Base-by-base conservation (phyloP, 495 filamentous ascomycete genomes). In the Penicillium dipodomyicola region DNA sequence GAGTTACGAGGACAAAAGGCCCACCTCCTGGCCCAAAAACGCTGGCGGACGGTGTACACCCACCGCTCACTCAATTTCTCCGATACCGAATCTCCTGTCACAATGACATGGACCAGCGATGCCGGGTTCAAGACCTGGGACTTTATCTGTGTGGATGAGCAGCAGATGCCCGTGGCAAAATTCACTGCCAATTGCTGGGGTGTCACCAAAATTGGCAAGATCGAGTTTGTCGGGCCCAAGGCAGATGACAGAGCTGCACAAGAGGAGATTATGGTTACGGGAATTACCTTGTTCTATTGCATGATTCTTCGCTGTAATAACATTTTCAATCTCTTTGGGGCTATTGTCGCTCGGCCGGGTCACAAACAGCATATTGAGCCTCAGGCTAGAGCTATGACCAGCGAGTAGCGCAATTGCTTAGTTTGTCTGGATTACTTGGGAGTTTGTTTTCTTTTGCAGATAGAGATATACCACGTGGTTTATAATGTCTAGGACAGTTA, bases 261-360 rank as follows among this genome's bases (percentile, higher is more conserved):
- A n/a, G 68, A 75, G 48, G 70, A 75, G 57, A 66, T 75, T 39
- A 61, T 75, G 15, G 64, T 73, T 9, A 66, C 64, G 4, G 67
- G 69, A 1, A 23, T 72, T 12, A 68, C 68, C 32, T 44, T 74
- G 29, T 60, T 58, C 27, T 70, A 64, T 33, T 63, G 61, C 25
- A 71, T 74, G 67, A 25, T 59, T 17, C 15, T 65, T n/a, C 56
- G 71, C 2, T 33, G 41, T 10, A 64, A 51, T 23, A 72, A 63
- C 49, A 47, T 70, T n/a, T 60, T 67, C 41, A 54, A 27, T 43
- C 52, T 72, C 3, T 49, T 70, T 47, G 69, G 69, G 9, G 59
- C 69, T 25, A 29, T 60, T 9, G 60, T 71, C 56, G 51, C 55
- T 45, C 43, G 54, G 1, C 59, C 65, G 15, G 62, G 55, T 3